Conservation (phyloP, 495 filamentous ascomycete genomes). For the Xylaria sp. region DNA sequence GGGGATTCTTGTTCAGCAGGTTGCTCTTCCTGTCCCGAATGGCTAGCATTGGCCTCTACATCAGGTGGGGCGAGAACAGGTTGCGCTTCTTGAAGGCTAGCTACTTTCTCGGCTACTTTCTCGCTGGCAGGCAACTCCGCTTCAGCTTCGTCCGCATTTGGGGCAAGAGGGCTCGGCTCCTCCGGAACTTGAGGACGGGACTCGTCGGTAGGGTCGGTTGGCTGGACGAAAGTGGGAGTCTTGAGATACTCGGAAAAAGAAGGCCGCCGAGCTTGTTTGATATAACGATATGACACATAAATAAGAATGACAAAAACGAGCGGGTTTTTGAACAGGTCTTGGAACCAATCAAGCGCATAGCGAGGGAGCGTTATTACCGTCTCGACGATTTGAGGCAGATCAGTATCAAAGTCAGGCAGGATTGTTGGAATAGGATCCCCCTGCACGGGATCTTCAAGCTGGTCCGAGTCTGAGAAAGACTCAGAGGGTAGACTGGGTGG, state of each 20-base stretch:
- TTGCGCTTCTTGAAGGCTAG: constrained; percentile 6
- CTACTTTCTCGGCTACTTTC: neutral
- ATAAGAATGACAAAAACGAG: constrained; percentile 49
- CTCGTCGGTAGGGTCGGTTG: constrained; percentile 24
- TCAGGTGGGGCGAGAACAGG: constrained; percentile 25
- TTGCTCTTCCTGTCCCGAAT: constrained; percentile 46
- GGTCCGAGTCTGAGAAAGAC: constrained; percentile 31
- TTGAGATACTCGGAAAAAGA: constrained; percentile 33
- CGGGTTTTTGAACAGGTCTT: constrained; percentile 57
- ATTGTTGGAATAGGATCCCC: constrained; percentile 29
- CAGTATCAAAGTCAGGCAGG: constrained; percentile 31
- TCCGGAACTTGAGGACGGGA: neutral
- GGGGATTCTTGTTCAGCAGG: constrained; percentile 36
- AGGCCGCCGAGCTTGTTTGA: constrained; percentile 43
- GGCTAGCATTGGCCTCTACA: constrained; percentile 48
- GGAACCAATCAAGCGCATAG: constrained; percentile 43
- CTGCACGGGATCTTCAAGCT: constrained; percentile 31
- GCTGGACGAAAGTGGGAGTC: constrained; percentile 31
- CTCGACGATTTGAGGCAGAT: constrained; percentile 43
- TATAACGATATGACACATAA: constrained; percentile 40
- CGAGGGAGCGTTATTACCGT: constrained; percentile 46
- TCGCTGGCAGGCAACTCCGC: constrained; percentile 30
- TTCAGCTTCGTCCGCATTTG: constrained; percentile 29
- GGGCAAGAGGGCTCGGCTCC: neutral
- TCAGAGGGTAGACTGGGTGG: constrained; percentile 36